phyloP scores from a whole-genome alignment of 2,329 filamentous ascomycete genomes.

The Ophidiomyces ophidiicola region DNA sequence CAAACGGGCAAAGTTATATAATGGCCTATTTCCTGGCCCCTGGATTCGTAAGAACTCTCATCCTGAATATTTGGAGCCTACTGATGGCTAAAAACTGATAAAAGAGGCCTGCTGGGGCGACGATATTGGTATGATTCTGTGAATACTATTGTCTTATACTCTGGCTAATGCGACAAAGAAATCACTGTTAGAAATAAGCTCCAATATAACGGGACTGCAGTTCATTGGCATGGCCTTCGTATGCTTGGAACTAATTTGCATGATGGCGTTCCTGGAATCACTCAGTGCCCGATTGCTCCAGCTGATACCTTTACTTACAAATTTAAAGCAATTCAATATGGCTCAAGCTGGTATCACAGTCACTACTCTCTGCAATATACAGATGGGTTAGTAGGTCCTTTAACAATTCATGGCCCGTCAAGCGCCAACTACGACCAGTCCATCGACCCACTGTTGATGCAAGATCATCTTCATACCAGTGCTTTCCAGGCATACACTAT shows the following conservation, averaged over 20 bases:
- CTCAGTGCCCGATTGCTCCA: constrained; percentile 31
- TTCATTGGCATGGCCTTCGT: constrained; percentile 24
- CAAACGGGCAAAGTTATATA: constrained; percentile 11
- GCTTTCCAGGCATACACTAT: constrained; percentile 12
- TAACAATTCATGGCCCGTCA: constrained; percentile 31
- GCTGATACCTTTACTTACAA: constrained; percentile 25
- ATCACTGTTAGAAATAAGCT: constrained; percentile 14
- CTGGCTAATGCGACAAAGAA: constrained; percentile 7
- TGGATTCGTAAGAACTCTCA: constrained; percentile 14
- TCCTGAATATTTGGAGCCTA: not conserved
- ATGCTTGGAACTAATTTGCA: constrained; percentile 23
- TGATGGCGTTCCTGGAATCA: constrained; percentile 26
- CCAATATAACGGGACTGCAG: constrained; percentile 15
- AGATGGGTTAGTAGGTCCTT: constrained; percentile 24
- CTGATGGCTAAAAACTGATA: constrained; percentile 2
- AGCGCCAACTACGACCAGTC: constrained; percentile 31
- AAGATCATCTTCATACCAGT: constrained; percentile 22
- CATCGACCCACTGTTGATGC: constrained; percentile 25
- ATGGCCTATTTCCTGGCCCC: constrained; percentile 14
- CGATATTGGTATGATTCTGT: constrained; percentile 9
- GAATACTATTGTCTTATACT: not conserved
- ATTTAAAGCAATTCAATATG: constrained; percentile 23
- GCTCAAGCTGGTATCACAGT: constrained; percentile 26
- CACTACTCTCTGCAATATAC: constrained; percentile 23
- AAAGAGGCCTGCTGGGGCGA: constrained; percentile 15